Percentiles rank a stretch among this genome's conserved stretches.
These are phyloP conservation scores for Globisporangium viniferum DNA, from an alignment of 352 stramenopile species.

Conservation along the genomic window DNA sequence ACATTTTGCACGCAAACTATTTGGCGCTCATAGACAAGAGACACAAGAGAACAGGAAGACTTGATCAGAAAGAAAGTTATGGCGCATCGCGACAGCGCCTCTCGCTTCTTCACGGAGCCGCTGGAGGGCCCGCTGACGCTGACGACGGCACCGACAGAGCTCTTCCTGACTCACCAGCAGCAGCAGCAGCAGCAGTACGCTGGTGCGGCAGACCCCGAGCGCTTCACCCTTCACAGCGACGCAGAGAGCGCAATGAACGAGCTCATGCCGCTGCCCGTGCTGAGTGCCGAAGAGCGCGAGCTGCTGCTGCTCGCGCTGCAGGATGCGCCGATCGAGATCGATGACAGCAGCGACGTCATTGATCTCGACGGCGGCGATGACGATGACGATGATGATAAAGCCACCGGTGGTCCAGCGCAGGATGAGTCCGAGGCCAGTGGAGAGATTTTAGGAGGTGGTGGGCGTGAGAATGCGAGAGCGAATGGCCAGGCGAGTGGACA, in stretches of 20 bases:
- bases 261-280: not conserved
- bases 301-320: conserved; percentile 1
- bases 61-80: not conserved
- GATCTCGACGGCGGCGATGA: not conserved
- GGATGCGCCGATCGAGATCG: not conserved
- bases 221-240: not conserved
- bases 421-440: not conserved
- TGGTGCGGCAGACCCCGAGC: not conserved
- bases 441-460: not conserved
- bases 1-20: too few relatives aligned
- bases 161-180: not conserved
- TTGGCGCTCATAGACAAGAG: not conserved
- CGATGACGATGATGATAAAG: not conserved
- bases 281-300: not conserved
- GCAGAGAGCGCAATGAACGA: not conserved
- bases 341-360: not conserved
- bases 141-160: not conserved
- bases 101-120: not conserved
- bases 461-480: not conserved
- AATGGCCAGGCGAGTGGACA: not conserved
- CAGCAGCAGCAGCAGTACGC: not conserved
- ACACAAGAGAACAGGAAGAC: not conserved
- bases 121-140: not conserved
- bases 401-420: not conserved
- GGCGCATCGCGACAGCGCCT: not conserved